A percentile compares a stretch with the other conserved stretches of the same genome.
These are phyloP conservation scores for Pythium sukuiense DNA, from an alignment of 352 stramenopile genomes.

Conservation along the genomic window DNA sequence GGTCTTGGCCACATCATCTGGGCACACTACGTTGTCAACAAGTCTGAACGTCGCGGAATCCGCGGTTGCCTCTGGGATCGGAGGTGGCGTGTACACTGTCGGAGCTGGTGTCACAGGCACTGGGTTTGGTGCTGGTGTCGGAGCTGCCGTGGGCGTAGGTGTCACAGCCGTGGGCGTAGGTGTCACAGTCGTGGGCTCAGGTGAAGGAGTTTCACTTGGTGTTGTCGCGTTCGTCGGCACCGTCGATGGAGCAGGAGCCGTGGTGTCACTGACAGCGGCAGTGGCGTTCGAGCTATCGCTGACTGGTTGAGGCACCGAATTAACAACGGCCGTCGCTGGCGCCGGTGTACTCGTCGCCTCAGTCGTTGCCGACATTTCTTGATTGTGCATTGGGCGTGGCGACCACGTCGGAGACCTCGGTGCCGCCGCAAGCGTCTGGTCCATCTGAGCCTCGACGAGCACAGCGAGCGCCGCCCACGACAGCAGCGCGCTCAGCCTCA, in stretches of 20 bases:
- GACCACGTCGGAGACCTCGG: neutral
- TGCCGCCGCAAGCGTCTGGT: neutral
- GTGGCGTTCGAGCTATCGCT: neutral
- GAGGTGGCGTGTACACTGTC: conserved; percentile 12
- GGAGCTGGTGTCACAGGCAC: conserved; percentile 11
- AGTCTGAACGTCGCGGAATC: conserved; percentile 11
- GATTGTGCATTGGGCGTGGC: neutral
- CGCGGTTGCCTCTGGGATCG: conserved; percentile 3
- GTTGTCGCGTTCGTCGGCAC: neutral
- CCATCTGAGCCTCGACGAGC: neutral
- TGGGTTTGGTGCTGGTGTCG: neutral
- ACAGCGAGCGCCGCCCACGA: neutral
- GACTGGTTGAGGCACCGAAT: neutral
- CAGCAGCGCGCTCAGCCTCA: neutral
- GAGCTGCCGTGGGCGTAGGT: neutral
- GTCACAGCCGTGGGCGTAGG: neutral
- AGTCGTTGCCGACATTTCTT: neutral
- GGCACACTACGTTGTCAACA: conserved; percentile 1
- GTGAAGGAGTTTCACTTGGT: neutral
- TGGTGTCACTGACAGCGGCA: too few relatives aligned
- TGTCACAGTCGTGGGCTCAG: neutral
- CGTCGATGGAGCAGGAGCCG: neutral
- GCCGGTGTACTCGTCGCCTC: neutral
- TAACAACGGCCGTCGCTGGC: too few relatives aligned
- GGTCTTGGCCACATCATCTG: conserved; percentile 12